Evolutionary conservation across 805 yeast species (phyloP).

Genomic region (Metschnikowia noctiluminum): DNA sequence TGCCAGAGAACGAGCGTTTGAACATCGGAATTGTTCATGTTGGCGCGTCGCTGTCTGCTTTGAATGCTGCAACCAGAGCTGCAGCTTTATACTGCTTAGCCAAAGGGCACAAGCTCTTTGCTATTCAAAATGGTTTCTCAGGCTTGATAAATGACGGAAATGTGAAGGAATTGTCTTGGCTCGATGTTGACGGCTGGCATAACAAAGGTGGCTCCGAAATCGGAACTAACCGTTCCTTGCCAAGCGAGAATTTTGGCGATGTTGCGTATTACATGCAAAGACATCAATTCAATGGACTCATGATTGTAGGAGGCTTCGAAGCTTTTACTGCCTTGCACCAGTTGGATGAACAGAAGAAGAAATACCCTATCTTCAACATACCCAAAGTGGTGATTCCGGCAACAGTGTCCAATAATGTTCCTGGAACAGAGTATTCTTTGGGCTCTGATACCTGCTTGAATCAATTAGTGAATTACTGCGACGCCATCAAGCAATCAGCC

Average conservation of each 20-base stretch:
- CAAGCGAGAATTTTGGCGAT: slow-evolving; percentile 54
- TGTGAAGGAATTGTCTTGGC: slow-evolving; percentile 60
- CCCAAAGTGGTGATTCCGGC: slow-evolving; percentile 95
- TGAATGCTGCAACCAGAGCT: slow-evolving; percentile 75
- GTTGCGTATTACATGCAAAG: slow-evolving; percentile 92
- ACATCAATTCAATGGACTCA: slow-evolving; percentile 80
- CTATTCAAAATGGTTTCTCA: slow-evolving; percentile 70
- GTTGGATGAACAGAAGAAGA: slow-evolving; percentile 68
- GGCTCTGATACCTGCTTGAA: slow-evolving; percentile 97
- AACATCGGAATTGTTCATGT: slow-evolving; percentile 70
- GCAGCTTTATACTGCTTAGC: slow-evolving; percentile 74
- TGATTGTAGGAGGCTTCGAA: slow-evolving; percentile 95
- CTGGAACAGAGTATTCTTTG: slow-evolving; percentile 96
- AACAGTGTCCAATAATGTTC: slow-evolving; percentile 95
- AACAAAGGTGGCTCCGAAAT: slow-evolving; percentile 75
- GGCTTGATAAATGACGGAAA: slow-evolving; percentile 65
- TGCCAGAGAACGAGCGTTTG: slow-evolving; percentile 56
- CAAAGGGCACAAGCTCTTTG: slow-evolving; percentile 68
- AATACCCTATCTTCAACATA: slow-evolving; percentile 88
- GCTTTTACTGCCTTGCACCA: slow-evolving; percentile 86
- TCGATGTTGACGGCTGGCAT: slow-evolving; percentile 71
- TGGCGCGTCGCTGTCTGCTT: slow-evolving; percentile 79
- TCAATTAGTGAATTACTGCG: slow-evolving; percentile 87
- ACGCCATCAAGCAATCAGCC: slow-evolving; percentile 90
- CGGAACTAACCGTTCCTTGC: slow-evolving; percentile 65